A percentile compares a stretch with the other conserved stretches of the same genome.
Evolutionary conservation across 495 filamentous ascomycete species (phyloP).

Genomic region (Lasiosphaeria ovina): DNA sequence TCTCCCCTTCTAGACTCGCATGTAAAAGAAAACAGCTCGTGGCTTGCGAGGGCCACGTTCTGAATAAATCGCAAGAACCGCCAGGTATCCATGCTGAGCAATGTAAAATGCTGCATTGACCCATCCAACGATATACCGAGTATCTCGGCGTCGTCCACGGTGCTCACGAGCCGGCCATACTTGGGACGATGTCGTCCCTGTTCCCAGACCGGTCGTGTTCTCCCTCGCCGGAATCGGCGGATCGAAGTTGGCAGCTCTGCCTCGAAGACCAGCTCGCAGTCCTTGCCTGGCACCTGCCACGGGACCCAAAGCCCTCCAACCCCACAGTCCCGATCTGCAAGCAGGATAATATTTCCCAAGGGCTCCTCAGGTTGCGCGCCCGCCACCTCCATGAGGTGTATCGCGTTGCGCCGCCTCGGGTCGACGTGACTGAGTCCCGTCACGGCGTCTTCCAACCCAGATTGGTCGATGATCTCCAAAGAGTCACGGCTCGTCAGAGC

Average conservation of each 20-base stretch:
- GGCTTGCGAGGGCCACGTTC: slow-evolving; percentile 47
- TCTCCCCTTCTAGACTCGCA: background rate
- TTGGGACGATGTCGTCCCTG: slow-evolving; percentile 21
- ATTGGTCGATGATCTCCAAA: slow-evolving; percentile 42
- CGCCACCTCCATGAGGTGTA: slow-evolving; percentile 40
- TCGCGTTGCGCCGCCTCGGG: slow-evolving; percentile 31
- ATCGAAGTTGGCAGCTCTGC: slow-evolving; percentile 50
- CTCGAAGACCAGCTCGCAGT: slow-evolving; percentile 49
- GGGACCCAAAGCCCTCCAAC: slow-evolving; percentile 54
- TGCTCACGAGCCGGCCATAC: slow-evolving; percentile 31
- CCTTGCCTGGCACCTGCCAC: slow-evolving; percentile 34
- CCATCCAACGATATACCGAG: slow-evolving; percentile 68
- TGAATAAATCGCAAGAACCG: slow-evolving; percentile 62
- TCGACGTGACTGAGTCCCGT: slow-evolving; percentile 37
- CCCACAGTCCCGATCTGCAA: slow-evolving; percentile 47
- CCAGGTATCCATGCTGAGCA: slow-evolving; percentile 54
- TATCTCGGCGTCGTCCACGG: slow-evolving; percentile 39
- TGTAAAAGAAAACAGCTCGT: slow-evolving; percentile 24
- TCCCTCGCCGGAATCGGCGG: slow-evolving; percentile 44
- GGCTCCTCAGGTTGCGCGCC: slow-evolving; percentile 19
- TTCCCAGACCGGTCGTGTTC: slow-evolving; percentile 45
- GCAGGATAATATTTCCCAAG: slow-evolving; percentile 34
- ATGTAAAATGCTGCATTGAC: slow-evolving; percentile 59
- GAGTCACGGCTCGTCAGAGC: slow-evolving; percentile 46
- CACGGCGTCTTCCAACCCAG: slow-evolving; percentile 19